These are phyloP conservation scores for Umbelopsis sp. DNA, from an alignment of 371 early-diverging fungal species.

Conservation along the genomic window DNA sequence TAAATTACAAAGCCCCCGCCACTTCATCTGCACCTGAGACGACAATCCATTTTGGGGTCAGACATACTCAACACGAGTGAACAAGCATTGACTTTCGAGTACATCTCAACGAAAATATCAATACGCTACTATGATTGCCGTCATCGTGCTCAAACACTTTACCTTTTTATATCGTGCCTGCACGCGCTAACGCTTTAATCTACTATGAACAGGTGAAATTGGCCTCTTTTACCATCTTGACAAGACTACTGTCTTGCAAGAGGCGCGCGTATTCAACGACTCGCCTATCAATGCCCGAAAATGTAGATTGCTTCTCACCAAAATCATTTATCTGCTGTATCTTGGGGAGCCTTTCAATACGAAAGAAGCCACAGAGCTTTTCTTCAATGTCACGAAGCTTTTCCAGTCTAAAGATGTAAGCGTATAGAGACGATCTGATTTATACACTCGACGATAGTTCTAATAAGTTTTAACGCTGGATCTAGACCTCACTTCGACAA, in stretches of 20 bases:
- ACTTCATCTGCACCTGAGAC: neutral
- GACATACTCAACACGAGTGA: neutral
- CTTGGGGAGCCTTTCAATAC: conserved; percentile 87
- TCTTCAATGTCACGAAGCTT: conserved; percentile 96
- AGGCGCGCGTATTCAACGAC: conserved; percentile 96
- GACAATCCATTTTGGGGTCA: neutral
- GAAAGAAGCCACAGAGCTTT: conserved; percentile 95
- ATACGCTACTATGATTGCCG: neutral
- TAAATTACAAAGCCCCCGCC: neutral
- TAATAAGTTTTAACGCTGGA: neutral
- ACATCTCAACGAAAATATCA: neutral
- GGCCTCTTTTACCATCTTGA: conserved; percentile 75
- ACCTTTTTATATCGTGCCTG: neutral
- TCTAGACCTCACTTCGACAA: conserved; percentile 88
- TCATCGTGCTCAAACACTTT: neutral
- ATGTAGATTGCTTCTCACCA: conserved; percentile 90
- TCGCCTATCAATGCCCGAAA: conserved; percentile 94
- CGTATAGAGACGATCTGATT: no score
- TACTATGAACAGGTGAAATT: conserved; percentile 37
- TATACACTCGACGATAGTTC: neutral
- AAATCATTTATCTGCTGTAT: conserved; percentile 91
- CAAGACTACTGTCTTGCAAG: conserved; percentile 93
- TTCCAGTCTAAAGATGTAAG: conserved; percentile 96
- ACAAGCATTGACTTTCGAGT: neutral
- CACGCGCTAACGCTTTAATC: conserved; percentile 20